phyloP scores from a whole-genome alignment of 2,329 filamentous ascomycete genomes.

The Hyphodiscus sp. region DNA sequence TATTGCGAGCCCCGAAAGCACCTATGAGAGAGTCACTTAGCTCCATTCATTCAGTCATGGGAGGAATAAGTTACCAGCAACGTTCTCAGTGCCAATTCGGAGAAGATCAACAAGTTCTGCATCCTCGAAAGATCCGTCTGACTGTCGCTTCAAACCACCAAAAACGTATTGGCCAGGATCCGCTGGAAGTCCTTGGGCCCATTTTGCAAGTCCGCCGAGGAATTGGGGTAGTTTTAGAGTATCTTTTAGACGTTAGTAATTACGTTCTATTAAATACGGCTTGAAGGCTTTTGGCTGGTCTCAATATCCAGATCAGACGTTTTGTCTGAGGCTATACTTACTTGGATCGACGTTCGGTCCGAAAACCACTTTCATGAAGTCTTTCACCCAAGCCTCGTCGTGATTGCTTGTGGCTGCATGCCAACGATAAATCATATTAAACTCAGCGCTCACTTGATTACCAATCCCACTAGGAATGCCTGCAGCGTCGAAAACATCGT shows the following conservation, averaged over 20 bases:
- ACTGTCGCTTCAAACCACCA: slow-evolving; percentile 54
- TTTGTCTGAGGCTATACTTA: slow-evolving; percentile 38
- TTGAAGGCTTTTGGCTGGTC: no score
- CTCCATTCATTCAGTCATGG: not conserved
- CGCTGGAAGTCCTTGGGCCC: slow-evolving; percentile 50
- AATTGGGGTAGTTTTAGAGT: slow-evolving; percentile 49
- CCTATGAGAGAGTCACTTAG: not conserved
- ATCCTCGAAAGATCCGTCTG: slow-evolving; percentile 63
- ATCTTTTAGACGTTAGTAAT: slow-evolving; percentile 1
- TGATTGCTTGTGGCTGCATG: slow-evolving; percentile 68
- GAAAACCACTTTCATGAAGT: slow-evolving; percentile 45
- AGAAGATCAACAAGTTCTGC: slow-evolving; percentile 71
- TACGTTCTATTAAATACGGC: not conserved
- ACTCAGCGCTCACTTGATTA: slow-evolving; percentile 78
- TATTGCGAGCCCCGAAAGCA: slow-evolving; percentile 63
- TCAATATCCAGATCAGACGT: no score
- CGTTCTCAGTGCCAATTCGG: slow-evolving; percentile 62
- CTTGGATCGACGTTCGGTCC: not conserved
- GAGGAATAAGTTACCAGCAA: slow-evolving; percentile 37
- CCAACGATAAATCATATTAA: slow-evolving; percentile 83
- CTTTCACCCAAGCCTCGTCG: slow-evolving; percentile 76
- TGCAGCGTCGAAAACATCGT: slow-evolving; percentile 52
- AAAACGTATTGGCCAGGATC: slow-evolving; percentile 67
- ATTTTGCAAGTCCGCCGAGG: slow-evolving; percentile 54
- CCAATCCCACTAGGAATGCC: slow-evolving; percentile 59